Percentiles rank a stretch among this genome's conserved stretches.
Conservation (phyloP, 116 monocot genomes). For the Dioscorea cayenensis region DNA sequence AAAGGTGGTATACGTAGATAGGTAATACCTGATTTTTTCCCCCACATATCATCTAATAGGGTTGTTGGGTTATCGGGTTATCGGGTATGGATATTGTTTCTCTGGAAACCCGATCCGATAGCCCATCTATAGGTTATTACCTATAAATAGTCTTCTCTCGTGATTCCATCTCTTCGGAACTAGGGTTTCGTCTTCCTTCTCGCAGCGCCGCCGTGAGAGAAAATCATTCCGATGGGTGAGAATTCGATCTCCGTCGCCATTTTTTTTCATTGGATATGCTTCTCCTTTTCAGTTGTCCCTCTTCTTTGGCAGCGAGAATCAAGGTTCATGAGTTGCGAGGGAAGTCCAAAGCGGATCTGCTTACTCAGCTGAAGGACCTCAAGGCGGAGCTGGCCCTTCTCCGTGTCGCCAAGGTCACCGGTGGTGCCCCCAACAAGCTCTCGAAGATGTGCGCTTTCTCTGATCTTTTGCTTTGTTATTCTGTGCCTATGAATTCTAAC, state of each 20-base stretch:
- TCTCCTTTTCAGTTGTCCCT: not conserved
- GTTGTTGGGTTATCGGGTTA: too few species aligned
- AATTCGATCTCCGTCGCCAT: not conserved
- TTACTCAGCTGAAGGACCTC: conserved; percentile 32
- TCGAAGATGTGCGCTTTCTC: conserved; percentile 28
- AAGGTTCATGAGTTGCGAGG: conserved; percentile 33
- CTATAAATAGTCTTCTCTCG: too few species aligned
- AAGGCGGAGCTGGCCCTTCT: conserved; percentile 38
- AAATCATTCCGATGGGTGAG: not conserved
- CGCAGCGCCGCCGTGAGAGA: too few species aligned
- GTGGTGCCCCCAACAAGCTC: conserved; percentile 44
- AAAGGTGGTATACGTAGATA: too few species aligned
- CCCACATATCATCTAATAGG: too few species aligned
- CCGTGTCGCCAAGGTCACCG: conserved; percentile 46
- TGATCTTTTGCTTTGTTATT: not conserved
- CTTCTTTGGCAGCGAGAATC: conserved; percentile 24
- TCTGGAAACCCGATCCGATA: too few species aligned
- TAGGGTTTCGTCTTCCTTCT: too few species aligned
- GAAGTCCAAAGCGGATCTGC: conserved; percentile 25
- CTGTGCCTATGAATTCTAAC: not conserved
- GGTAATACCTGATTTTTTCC: too few species aligned
- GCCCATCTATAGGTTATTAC: too few species aligned
- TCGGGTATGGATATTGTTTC: too few species aligned
- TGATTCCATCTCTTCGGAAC: too few species aligned
- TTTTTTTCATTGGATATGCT: not conserved